phyloP scores from a whole-genome alignment of 768 basidiomycete genomes.

The Lentinus brumalis region DNA sequence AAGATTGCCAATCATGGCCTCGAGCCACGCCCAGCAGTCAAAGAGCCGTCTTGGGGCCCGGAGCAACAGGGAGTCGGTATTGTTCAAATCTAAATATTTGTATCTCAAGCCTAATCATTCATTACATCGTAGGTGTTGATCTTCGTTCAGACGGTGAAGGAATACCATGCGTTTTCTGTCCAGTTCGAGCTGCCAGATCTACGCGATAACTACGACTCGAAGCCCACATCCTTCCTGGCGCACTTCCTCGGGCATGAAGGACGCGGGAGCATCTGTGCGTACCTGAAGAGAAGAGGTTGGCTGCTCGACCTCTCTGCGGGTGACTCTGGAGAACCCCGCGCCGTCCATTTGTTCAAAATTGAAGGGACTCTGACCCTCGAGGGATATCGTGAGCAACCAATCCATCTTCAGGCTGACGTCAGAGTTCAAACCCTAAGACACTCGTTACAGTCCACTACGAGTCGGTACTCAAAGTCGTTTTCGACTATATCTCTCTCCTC shows the following conservation, averaged over 20 bases:
- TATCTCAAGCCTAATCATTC: slow-evolving; percentile 11
- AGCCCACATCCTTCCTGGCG: slow-evolving; percentile 44
- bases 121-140: slow-evolving; percentile 37
- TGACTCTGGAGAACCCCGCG: slow-evolving; percentile 36
- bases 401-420: background rate
- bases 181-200: slow-evolving; percentile 38
- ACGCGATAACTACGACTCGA: slow-evolving; percentile 40
- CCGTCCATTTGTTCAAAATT: slow-evolving; percentile 46
- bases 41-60: slow-evolving; percentile 22
- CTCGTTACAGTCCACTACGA: slow-evolving; percentile 39
- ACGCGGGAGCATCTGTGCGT: slow-evolving; percentile 49
- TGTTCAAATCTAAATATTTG: no score
- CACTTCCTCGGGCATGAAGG: slow-evolving; percentile 57
- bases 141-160: slow-evolving; percentile 47
- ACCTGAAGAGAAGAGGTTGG: slow-evolving; percentile 50
- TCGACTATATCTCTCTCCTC: slow-evolving; percentile 41
- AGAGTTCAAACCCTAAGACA: background rate
- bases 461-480: slow-evolving; percentile 43
- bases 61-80: slow-evolving; percentile 23
- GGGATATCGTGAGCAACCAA: slow-evolving; percentile 43
- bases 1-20: slow-evolving; percentile 31
- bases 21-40: slow-evolving; percentile 27
- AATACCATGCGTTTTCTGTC: slow-evolving; percentile 43
- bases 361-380: slow-evolving; percentile 47
- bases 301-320: slow-evolving; percentile 36